These are phyloP conservation scores for Rhizopogon vulgaris DNA, from an alignment of 768 basidiomycete species.

Conservation along the genomic window DNA sequence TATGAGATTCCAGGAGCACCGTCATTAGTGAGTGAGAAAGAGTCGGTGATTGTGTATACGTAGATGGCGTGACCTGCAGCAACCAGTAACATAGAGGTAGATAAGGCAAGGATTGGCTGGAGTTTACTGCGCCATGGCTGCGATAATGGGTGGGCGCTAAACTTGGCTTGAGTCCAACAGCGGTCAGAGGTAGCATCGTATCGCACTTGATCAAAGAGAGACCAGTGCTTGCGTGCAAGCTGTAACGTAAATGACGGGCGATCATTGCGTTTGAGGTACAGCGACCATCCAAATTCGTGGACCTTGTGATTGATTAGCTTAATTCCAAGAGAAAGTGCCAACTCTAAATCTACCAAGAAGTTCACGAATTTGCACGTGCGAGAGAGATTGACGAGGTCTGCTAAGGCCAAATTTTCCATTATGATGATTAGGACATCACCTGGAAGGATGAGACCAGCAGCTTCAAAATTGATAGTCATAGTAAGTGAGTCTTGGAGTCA, in stretches of 20 bases:
- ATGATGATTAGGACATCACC: slow-evolving; percentile 52
- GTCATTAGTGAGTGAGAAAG: not conserved
- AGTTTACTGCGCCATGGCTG: slow-evolving; percentile 50
- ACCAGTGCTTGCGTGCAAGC: slow-evolving; percentile 39
- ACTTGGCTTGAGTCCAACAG: slow-evolving; percentile 44
- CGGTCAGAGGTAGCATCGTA: slow-evolving; percentile 49
- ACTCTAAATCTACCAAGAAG: slow-evolving; percentile 36
- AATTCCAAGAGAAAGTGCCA: not conserved
- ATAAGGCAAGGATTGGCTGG: slow-evolving; percentile 54
- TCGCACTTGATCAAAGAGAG: slow-evolving; percentile 34
- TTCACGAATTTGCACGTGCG: slow-evolving; percentile 24
- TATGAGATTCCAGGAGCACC: slow-evolving; percentile 18
- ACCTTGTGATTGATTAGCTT: slow-evolving; percentile 34
- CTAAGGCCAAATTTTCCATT: slow-evolving; percentile 36
- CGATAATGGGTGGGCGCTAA: slow-evolving; percentile 61
- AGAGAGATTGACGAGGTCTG: slow-evolving; percentile 33
- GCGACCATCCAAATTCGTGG: slow-evolving; percentile 54
- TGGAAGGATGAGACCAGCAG: slow-evolving; percentile 30
- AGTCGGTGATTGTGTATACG: slow-evolving; percentile 44
- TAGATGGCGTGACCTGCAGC: slow-evolving; percentile 55
- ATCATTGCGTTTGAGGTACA: slow-evolving; percentile 42
- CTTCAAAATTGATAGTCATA: not conserved
- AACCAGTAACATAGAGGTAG: slow-evolving; percentile 48
- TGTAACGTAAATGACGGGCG: slow-evolving; percentile 50
- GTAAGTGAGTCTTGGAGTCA: too few species aligned